Base-by-base conservation (phyloP, 2,329 filamentous ascomycete species). In the Neobulgaria alba region DNA sequence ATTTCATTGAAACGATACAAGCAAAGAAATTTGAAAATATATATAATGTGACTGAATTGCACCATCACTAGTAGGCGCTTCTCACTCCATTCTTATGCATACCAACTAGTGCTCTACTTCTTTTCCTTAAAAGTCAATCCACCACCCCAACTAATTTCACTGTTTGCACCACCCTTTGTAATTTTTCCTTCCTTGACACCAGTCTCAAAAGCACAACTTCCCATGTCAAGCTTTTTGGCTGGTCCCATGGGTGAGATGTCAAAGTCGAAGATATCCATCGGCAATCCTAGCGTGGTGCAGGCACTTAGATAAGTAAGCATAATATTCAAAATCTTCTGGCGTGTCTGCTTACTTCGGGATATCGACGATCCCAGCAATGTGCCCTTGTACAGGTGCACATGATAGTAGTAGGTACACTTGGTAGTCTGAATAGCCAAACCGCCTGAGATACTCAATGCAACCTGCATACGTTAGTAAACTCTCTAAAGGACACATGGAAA, bases 241-340 rank as follows among this genome's bases (percentile, higher is more conserved):
- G 68, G 69, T 41, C 72, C 71, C 2, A 46, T 52, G 0, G 87
- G 85, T 34, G 78, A 75, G 51, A 95, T 90, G 59, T 95, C 88
- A 62, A 95, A 94, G 57, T 92, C 85, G 55, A 95, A 95, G 39
- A 95, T 93, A 63, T 95, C 89, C 71, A 94, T 86, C 1, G 89
- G 89, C 39, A 95, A 59, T 0, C 87, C 88, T 44, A 95, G 67
- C 0, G 89, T 95, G 3, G 88, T 94, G 58, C 89, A 95, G 0
- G 84, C 85, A 14, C 44, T 53, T 5, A 1, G 33, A 9, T 2
- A 14, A 34, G 35, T 47, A 33, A 48, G 29, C 29, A 10, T 29
- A 17, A 7, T 17, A 12, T 32, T 18, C 18, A 40, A 1, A 39
- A 15, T 17, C 10, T 18, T 15, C 17, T 9, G 15, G 14, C 21